Conservation (phyloP, 2,329 filamentous ascomycete species). For the Colletotrichum limetticola region DNA sequence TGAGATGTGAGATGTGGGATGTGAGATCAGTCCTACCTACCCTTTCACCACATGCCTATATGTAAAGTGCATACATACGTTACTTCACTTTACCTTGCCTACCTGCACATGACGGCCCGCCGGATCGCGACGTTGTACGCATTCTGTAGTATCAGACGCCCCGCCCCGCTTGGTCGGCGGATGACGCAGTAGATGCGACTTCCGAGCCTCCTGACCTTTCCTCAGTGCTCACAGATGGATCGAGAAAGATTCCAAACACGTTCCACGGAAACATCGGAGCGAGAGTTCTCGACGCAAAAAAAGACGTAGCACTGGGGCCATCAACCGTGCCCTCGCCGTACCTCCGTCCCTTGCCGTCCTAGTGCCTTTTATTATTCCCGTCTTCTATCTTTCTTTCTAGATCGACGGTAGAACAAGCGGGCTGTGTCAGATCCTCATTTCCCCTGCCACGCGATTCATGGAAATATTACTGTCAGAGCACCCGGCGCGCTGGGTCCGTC, state of each 20-base stretch:
- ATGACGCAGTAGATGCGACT: conserved; percentile 1
- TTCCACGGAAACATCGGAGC: conserved; percentile 17
- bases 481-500: neutral
- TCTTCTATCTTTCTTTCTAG: conserved; percentile 1
- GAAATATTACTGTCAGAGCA: neutral
- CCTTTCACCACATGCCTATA: neutral
- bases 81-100: neutral
- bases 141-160: conserved; percentile 10
- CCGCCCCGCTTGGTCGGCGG: conserved; percentile 3
- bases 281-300: neutral
- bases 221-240: neutral
- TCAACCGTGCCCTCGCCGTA: too few relatives aligned
- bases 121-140: neutral
- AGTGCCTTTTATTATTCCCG: too few relatives aligned
- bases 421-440: neutral
- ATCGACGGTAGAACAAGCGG: conserved; percentile 21
- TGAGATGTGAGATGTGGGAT: neutral
- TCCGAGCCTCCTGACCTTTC: neutral
- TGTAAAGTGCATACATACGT: neutral
- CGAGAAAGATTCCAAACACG: conserved; percentile 14
- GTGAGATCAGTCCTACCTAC: neutral
- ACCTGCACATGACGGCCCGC: conserved; percentile 7
- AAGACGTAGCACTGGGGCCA: neutral
- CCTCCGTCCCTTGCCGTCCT: neutral
- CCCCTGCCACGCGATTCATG: neutral